Evolutionary conservation across 768 basidiomycete genomes (phyloP), one percentile per base, ranked within the genome.

Genomic region (Podaxis mareebaensis): DNA sequence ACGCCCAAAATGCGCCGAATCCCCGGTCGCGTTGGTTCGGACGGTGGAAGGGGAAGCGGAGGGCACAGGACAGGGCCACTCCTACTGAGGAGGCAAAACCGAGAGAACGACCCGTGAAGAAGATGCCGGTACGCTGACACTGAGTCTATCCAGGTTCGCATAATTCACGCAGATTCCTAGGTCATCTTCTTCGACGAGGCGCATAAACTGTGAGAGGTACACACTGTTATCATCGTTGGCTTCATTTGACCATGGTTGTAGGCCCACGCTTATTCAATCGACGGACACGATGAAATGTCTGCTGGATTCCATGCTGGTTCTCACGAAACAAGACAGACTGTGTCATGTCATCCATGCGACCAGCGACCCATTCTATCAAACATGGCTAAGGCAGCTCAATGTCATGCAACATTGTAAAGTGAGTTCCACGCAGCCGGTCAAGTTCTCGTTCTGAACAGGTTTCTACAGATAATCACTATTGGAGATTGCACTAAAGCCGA

Each of bases 361-460:
- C 4, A 91, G 89, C 67, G 91, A 93, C 67, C 90, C 91, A 0
- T 92, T 92, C 74, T 93, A 92, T 69, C 91, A 92, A 67, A 90
- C 88, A 12, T 92, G 89, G 90, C 78, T 93, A 52, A 80, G 90
- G 64, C 90, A 91, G 69, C 78, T 91, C 59, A 91, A 90, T 65
- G 83, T 92, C 55, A 88, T 90, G 81, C 90, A 91, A 68, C 89
- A 92, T 71, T 93, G 91, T 79, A 92, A 90, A 78, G 89, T 89
- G 38, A 42, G 72, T 64, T 49, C 22, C 10, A 17, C 44, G 11
- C 15, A 15, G 28, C 33, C 2, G 10, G 33, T 33, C 33, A 10
- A 33, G 17, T 54, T 8, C 26, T 7, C 24, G 10, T 65, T 40
- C 26, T 26, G 24, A 52, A 58, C 33, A 42, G 8, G 12, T 22